Conservation (phyloP, 139 green algal species). For the Chlorokybus atmophyticus region DNA sequence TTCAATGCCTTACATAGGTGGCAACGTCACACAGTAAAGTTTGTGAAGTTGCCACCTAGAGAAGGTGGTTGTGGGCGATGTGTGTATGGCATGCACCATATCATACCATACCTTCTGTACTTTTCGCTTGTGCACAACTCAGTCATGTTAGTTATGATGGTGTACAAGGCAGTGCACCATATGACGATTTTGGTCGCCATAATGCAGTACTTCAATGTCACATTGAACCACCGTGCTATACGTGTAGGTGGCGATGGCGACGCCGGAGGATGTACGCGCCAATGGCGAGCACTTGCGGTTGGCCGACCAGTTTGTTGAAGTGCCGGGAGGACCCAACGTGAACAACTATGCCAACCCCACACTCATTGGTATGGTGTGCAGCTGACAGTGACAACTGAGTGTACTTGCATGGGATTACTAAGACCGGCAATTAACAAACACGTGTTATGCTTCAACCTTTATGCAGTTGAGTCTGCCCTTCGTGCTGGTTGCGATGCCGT, state of each 20-base stretch:
- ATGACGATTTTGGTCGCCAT: too few species aligned
- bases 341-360: constrained; percentile 98
- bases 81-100: too few species aligned
- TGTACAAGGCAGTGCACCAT: too few species aligned
- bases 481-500: constrained; percentile 71
- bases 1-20: too few species aligned
- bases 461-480: constrained; percentile 8
- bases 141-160: too few species aligned
- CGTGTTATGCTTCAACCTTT: neutral
- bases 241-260: constrained; percentile 77
- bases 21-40: too few species aligned
- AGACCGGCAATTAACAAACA: neutral
- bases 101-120: too few species aligned
- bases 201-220: too few species aligned
- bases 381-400: constrained; percentile 26
- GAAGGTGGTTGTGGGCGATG: too few species aligned
- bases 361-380: constrained; percentile 52
- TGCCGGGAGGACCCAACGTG: constrained; percentile 85
- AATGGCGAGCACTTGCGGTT: constrained; percentile 85
- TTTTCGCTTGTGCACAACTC: too few species aligned
- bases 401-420: neutral
- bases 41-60: too few species aligned
- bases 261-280: constrained; percentile 81
- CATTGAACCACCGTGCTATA: too few species aligned
- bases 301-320: constrained; percentile 96